These are phyloP conservation scores for Leccinum aurantiacum DNA, from an alignment of 768 basidiomycete species.

Conservation along the genomic window DNA sequence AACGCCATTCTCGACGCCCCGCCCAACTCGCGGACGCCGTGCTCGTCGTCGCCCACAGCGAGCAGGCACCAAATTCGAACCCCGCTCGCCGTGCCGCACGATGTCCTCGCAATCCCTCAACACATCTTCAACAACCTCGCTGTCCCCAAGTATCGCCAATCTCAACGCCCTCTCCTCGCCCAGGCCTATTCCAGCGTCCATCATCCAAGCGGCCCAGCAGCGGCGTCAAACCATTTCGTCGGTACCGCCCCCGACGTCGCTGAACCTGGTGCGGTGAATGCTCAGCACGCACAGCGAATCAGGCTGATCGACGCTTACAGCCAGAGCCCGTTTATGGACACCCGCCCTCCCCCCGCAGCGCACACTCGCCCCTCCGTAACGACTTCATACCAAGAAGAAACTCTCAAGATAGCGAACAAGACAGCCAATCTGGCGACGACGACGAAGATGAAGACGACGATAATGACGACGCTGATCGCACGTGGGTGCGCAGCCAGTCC, in stretches of 20 bases:
- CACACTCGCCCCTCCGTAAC: constrained; percentile 74
- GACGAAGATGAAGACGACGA: constrained; percentile 39
- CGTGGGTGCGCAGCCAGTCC: constrained; percentile 42
- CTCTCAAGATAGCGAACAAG: constrained; percentile 52
- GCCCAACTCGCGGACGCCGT: constrained; percentile 12
- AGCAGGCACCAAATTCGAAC: constrained; percentile 22
- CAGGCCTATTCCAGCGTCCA: constrained; percentile 15
- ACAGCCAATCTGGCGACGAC: constrained; percentile 45
- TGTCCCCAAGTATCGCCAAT: constrained; percentile 34
- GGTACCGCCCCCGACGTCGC: constrained; percentile 39
- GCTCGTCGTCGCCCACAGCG: constrained; percentile 31
- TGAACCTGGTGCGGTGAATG: constrained; percentile 38
- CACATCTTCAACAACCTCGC: constrained; percentile 33
- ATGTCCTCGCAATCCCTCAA: constrained; percentile 34
- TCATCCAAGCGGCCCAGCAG: constrained; percentile 21
- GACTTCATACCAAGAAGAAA: constrained; percentile 49
- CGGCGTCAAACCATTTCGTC: constrained; percentile 40
- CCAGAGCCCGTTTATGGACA: constrained; percentile 46
- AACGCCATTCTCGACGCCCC: constrained; percentile 16
- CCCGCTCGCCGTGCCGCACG: constrained; percentile 18
- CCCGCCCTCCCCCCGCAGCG: constrained; percentile 40
- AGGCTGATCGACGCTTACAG: constrained; percentile 29
- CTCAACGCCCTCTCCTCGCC: constrained; percentile 34
- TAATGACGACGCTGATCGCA: constrained; percentile 24
- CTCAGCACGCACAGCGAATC: background rate